A percentile compares a stretch with the other conserved stretches of the same genome.
phyloP scores from a whole-genome alignment of 2,329 filamentous ascomycete genomes.

The Verticillium albo-atrum region DNA sequence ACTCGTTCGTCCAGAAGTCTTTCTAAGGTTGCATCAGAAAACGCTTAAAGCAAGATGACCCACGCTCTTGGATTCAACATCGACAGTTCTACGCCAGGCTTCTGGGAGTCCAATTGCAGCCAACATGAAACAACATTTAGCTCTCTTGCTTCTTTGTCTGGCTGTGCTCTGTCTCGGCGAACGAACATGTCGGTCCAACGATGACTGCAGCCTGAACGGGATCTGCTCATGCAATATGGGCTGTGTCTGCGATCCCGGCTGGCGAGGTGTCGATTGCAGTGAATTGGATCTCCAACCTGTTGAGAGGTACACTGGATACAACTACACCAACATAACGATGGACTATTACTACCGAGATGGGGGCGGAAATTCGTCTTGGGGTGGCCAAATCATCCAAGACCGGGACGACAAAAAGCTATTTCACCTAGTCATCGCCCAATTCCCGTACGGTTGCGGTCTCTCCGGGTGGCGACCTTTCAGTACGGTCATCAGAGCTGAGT shows the following conservation, averaged over 20 bases:
- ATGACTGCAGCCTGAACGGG: slow-evolving; percentile 25
- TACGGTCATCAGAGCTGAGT: slow-evolving; percentile 40
- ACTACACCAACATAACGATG: slow-evolving; percentile 17
- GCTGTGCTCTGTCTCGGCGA: background rate
- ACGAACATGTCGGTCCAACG: slow-evolving; percentile 14
- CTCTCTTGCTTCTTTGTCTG: background rate
- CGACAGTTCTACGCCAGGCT: too few species aligned
- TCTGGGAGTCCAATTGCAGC: too few species aligned
- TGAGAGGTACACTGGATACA: slow-evolving; percentile 36
- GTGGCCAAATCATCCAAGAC: slow-evolving; percentile 40
- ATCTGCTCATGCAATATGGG: slow-evolving; percentile 11
- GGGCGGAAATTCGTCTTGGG: slow-evolving; percentile 40
- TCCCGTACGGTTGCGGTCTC: slow-evolving; percentile 39
- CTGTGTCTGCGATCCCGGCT: slow-evolving; percentile 34
- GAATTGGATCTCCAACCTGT: slow-evolving; percentile 38
- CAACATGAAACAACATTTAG: background rate
- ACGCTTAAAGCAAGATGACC: too few species aligned
- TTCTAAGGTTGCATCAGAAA: too few species aligned
- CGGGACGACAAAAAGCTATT: slow-evolving; percentile 29
- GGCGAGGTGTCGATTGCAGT: slow-evolving; percentile 37
- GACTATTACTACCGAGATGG: background rate
- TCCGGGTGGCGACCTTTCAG: slow-evolving; percentile 42
- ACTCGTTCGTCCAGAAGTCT: too few species aligned
- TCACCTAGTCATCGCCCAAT: slow-evolving; percentile 41
- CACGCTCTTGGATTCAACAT: too few species aligned